Evolutionary conservation across 2,329 filamentous ascomycete species (phyloP).

Genomic region (Akanthomyces uredinophilus): DNA sequence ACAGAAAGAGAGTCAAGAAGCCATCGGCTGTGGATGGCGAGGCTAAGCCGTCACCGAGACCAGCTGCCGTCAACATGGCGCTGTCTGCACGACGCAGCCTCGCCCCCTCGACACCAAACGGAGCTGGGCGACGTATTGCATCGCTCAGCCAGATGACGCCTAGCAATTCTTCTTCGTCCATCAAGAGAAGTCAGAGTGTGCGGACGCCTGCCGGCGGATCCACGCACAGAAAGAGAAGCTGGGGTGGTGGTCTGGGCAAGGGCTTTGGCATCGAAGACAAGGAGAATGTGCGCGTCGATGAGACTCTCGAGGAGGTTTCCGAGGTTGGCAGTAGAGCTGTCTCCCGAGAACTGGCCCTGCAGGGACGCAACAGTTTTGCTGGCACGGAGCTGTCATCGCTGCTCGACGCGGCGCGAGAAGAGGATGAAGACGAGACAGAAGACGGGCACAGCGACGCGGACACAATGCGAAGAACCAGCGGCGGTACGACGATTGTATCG

Average conservation of each 20-base stretch:
- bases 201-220: conserved; percentile 50
- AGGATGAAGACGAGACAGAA: conserved; percentile 20
- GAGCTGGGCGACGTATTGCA: conserved; percentile 72
- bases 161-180: conserved; percentile 58
- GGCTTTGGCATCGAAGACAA: conserved; percentile 52
- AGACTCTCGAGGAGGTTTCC: conserved; percentile 55
- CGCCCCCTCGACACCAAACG: conserved; percentile 40
- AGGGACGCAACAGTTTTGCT: conserved; percentile 22
- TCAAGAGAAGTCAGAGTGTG: conserved; percentile 76
- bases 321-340: conserved; percentile 22
- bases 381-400: conserved; percentile 22
- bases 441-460: conserved; percentile 43
- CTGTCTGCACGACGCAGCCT: conserved; percentile 48
- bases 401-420: conserved; percentile 19
- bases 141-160: conserved; percentile 86
- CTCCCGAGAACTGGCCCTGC: conserved; percentile 5
- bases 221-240: conserved; percentile 61
- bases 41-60: conserved; percentile 23
- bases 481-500: conserved; percentile 44
- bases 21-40: conserved; percentile 24
- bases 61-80: conserved; percentile 46
- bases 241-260: conserved; percentile 51
- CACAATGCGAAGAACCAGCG: conserved; percentile 44
- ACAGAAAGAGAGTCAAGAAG: conserved; percentile 50
- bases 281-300: conserved; percentile 59